Conservation (phyloP, 768 basidiomycete species). For the Amanita jacksonii region DNA sequence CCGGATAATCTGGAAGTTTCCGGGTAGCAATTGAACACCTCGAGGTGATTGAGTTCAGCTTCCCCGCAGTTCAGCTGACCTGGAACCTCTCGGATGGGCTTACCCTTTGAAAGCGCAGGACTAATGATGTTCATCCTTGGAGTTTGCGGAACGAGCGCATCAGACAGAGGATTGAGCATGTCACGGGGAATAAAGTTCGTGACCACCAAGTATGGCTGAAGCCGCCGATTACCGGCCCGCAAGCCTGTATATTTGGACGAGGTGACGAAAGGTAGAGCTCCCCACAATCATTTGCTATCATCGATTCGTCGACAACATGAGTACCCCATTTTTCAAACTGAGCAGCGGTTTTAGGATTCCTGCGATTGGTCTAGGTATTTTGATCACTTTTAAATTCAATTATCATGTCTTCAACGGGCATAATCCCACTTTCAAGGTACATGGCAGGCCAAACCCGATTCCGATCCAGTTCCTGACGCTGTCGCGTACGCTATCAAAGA, state of each 20-base stretch:
- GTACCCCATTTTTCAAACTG: slow-evolving; percentile 26
- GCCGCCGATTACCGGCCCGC: not conserved
- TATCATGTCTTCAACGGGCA: slow-evolving; percentile 7
- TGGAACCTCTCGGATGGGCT: too few species aligned
- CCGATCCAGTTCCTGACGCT: slow-evolving; percentile 46
- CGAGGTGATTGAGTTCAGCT: too few species aligned
- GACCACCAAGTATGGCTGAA: too few species aligned
- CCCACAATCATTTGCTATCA: not conserved
- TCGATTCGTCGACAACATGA: not conserved
- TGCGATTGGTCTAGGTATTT: slow-evolving; percentile 45
- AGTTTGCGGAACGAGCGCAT: too few species aligned
- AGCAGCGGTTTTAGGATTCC: slow-evolving; percentile 53
- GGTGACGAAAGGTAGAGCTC: not conserved
- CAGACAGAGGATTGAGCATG: too few species aligned
- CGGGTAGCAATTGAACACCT: too few species aligned
- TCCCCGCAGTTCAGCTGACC: too few species aligned
- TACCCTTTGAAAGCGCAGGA: too few species aligned
- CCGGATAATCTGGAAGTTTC: too few species aligned
- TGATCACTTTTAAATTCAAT: not conserved
- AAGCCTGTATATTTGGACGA: not conserved
- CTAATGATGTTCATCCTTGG: too few species aligned
- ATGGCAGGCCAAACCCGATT: slow-evolving; percentile 70
- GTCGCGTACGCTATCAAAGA: slow-evolving; percentile 68
- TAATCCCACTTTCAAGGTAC: slow-evolving; percentile 45
- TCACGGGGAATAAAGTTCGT: too few species aligned